Evolutionary conservation across 441 rosid genomes (phyloP), one percentile per base, ranked within the genome.

Genomic region (Brassica hybrid): DNA sequence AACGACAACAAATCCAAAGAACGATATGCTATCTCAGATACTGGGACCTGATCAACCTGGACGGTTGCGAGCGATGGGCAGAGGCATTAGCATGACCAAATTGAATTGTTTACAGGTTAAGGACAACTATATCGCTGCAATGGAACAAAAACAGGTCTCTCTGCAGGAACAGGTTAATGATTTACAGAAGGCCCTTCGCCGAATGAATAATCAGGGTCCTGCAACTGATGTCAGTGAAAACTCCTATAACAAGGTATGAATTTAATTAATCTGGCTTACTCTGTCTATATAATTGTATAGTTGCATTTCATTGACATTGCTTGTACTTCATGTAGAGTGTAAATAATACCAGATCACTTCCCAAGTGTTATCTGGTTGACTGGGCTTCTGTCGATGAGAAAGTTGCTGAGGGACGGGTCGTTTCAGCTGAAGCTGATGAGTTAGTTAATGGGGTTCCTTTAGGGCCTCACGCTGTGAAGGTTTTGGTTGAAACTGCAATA

Each of bases 301-400:
- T 10, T 41, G 45, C 10, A 41, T 41, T 41, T 4, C 4, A 10
- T 41, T 41, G 45, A 41, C 45, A 41, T 41, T 41, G 45, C 41
- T 36, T 36, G 41, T 36, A 7, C 41, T 6, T 36, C 7, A 2
- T 27, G 41, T 11, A 62, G 41, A 62, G 41, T 45, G 52, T 45
- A 45, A 13, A 25, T 13, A 61, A 19, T 19, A 19, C 65, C 11
- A 61, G 10, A 13, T 25, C 17, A 61, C 65, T 61, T 27, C 65
- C 65, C 18, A 61, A 61, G 65, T 61, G 65, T 61, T 61, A 21
- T 61, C 11, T 61, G 10, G 65, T 61, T 13, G 18, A 12, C 65
- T 61, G 41, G 65, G n/a, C 10, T 61, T 5, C 4, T 13, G 2
- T 2, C 7, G 65, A 61, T 61, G 65, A 2, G 18, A 61, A 61